A percentile compares a stretch with the other conserved stretches of the same genome.
Evolutionary conservation across 2,329 filamentous ascomycete genomes (phyloP).

Genomic region (Neobulgaria alba): DNA sequence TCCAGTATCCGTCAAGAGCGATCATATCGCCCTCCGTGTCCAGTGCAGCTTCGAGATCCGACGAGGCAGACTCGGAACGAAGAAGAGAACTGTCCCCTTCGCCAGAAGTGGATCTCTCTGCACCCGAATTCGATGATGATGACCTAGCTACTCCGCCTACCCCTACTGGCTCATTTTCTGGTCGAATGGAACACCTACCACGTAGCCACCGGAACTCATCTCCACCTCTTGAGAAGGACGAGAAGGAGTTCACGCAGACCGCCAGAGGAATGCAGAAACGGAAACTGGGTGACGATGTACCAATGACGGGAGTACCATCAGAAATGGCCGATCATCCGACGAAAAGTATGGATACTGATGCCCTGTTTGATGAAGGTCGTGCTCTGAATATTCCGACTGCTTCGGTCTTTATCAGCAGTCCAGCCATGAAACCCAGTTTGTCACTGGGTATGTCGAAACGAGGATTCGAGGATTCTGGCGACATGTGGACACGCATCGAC

Average conservation of each 20-base stretch:
- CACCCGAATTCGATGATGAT: conserved; percentile 74
- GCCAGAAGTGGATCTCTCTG: conserved; percentile 86
- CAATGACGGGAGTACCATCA: conserved; percentile 41
- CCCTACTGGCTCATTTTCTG: conserved; percentile 55
- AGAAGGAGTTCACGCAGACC: conserved; percentile 94
- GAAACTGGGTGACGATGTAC: conserved; percentile 46
- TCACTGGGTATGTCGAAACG: conserved; percentile 38
- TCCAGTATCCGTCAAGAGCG: conserved; percentile 42
- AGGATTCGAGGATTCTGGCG: conserved; percentile 30
- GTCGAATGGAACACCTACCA: conserved; percentile 34
- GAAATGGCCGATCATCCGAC: conserved; percentile 24
- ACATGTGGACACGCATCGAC: conserved; percentile 27
- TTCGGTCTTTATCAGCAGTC: conserved; percentile 40
- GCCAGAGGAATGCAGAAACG: conserved; percentile 67
- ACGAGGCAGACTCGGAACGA: conserved; percentile 61
- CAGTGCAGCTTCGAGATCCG: conserved; percentile 55
- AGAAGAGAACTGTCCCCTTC: conserved; percentile 73
- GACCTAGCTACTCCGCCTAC: conserved; percentile 44
- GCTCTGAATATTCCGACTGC: conserved; percentile 11
- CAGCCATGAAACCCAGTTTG: conserved; percentile 42
- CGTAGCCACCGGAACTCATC: conserved; percentile 68
- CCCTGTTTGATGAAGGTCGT: conserved; percentile 29
- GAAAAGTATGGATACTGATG: conserved; percentile 22
- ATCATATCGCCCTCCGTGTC: conserved; percentile 82
- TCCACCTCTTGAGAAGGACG: conserved; percentile 85